Conservation (phyloP, 371 early-diverging fungal species). For the Capillidium heterosporum region DNA sequence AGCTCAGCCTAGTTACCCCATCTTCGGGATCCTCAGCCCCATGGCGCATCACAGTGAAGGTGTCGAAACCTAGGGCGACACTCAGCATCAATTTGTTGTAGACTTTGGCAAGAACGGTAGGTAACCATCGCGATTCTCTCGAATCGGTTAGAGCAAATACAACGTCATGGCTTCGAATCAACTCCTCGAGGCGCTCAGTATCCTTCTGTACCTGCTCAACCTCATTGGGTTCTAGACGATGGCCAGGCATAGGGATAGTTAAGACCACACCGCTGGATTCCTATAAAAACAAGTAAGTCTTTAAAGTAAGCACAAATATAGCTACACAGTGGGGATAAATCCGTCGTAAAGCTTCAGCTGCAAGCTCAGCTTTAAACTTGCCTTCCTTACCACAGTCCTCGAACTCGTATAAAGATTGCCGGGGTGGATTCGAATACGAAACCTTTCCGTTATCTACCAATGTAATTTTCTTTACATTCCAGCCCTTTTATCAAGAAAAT, state of each 20-base stretch:
- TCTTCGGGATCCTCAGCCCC: constrained; percentile 23
- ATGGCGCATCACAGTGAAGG: constrained; percentile 91
- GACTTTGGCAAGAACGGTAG: constrained; percentile 59
- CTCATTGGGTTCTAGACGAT: constrained; percentile 20
- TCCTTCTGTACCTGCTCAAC: constrained; percentile 19
- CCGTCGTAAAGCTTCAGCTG: constrained; percentile 47
- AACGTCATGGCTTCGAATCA: constrained; percentile 62
- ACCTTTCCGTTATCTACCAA: constrained; percentile 86
- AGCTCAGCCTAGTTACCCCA: constrained; percentile 35
- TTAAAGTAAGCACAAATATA: background rate
- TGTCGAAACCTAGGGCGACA: constrained; percentile 89
- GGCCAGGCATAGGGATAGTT: constrained; percentile 92
- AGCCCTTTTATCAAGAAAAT: constrained; percentile 31
- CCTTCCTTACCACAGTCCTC: constrained; percentile 72
- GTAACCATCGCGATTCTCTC: constrained; percentile 90
- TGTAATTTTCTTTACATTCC: constrained; percentile 85
- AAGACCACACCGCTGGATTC: constrained; percentile 42
- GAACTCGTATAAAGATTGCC: constrained; percentile 85
- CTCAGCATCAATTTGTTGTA: constrained; percentile 62
- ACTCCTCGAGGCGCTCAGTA: constrained; percentile 24
- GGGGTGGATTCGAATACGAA: constrained; percentile 86
- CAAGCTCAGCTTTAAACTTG: constrained; percentile 63
- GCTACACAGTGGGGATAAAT: constrained; percentile 68
- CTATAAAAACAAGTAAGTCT: constrained; percentile 13
- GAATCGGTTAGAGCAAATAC: constrained; percentile 84